A percentile compares a stretch with the other conserved stretches of the same genome.
Conservation (phyloP, 352 stramenopile genomes). For the Pythium rhizo-oryzae region DNA sequence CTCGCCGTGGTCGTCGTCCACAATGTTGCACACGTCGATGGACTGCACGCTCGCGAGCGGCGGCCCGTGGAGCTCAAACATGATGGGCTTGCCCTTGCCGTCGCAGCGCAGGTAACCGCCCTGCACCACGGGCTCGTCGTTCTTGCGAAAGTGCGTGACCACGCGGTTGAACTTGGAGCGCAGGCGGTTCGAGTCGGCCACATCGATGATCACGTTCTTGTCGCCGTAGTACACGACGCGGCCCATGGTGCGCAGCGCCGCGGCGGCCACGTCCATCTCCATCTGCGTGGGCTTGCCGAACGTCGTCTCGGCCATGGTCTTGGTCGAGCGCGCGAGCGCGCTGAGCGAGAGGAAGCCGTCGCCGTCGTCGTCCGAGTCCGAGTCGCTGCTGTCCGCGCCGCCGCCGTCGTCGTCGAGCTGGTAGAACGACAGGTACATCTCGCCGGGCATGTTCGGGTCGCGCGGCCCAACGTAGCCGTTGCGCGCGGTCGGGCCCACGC, state of each 20-base stretch:
- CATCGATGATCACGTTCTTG: slow-evolving; percentile 75
- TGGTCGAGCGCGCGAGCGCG: slow-evolving; percentile 47
- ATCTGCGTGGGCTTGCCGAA: slow-evolving; percentile 64
- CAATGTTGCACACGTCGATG: slow-evolving; percentile 48
- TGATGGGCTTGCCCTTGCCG: slow-evolving; percentile 67
- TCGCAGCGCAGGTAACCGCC: slow-evolving; percentile 78
- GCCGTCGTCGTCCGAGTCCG: slow-evolving; percentile 59
- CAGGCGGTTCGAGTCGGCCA: slow-evolving; percentile 80
- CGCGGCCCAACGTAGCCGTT: slow-evolving; percentile 81
- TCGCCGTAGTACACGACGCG: slow-evolving; percentile 84
- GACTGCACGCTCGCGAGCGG: slow-evolving; percentile 52
- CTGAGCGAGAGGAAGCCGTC: slow-evolving; percentile 72
- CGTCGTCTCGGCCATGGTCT: slow-evolving; percentile 67
- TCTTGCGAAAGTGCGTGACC: slow-evolving; percentile 80
- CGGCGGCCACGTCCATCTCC: slow-evolving; percentile 51
- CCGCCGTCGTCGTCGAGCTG: slow-evolving; percentile 41
- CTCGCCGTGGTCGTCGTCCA: slow-evolving; percentile 7
- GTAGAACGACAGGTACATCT: slow-evolving; percentile 85
- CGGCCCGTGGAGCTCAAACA: slow-evolving; percentile 72
- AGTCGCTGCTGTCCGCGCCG: slow-evolving; percentile 46
- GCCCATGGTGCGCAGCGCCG: slow-evolving; percentile 57
- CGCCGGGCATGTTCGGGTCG: slow-evolving; percentile 63
- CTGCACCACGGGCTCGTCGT: slow-evolving; percentile 53
- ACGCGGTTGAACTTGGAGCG: slow-evolving; percentile 86
- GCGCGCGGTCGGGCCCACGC: slow-evolving; percentile 69